phyloP scores from a whole-genome alignment of 768 basidiomycete species.

The Leccinum rimulosum region DNA sequence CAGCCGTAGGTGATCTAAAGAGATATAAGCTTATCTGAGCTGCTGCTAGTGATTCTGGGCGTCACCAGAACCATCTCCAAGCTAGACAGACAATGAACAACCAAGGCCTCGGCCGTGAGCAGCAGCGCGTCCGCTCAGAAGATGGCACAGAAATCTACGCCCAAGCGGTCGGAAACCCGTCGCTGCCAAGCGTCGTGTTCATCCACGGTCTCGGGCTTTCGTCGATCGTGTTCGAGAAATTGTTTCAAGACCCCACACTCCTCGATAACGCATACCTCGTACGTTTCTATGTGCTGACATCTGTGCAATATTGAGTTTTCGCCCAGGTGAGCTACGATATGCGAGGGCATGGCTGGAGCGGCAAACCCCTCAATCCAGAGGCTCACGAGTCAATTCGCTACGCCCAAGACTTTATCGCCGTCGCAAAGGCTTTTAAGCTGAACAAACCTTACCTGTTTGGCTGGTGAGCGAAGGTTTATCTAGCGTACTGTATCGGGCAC shows the following conservation, averaged over 20 bases:
- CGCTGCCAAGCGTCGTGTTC: background rate
- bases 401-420: slow-evolving; percentile 7
- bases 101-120: background rate
- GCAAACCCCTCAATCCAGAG: background rate
- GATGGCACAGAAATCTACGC: slow-evolving; percentile 10
- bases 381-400: slow-evolving; percentile 8
- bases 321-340: slow-evolving; percentile 7
- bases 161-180: slow-evolving; percentile 1
- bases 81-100: background rate
- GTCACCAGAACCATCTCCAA: background rate
- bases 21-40: background rate
- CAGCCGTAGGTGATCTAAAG: background rate
- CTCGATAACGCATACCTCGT: background rate
- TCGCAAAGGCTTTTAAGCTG: background rate
- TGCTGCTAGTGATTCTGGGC: background rate
- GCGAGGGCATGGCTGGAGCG: slow-evolving; percentile 5
- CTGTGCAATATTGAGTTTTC: background rate
- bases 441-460: background rate
- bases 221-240: background rate
- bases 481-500: background rate
- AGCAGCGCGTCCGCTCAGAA: background rate
- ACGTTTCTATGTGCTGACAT: background rate
- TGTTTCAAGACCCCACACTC: slow-evolving; percentile 7
- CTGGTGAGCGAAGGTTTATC: background rate
- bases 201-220: background rate